Conservation (phyloP, 805 yeast species). For the Saccharomycopsis sp. region DNA sequence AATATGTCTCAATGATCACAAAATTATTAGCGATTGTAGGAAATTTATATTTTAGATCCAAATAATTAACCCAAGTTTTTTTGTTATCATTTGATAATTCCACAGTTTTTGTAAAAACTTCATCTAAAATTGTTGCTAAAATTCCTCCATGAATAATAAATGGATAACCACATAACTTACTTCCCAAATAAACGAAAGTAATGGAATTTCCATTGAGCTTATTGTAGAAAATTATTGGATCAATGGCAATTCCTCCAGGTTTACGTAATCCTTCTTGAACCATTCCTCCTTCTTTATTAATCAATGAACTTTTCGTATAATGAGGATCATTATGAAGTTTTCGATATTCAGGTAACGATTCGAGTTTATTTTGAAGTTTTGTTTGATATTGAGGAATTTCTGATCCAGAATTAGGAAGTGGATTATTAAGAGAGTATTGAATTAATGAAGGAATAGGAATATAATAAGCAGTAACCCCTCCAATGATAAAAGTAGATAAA, state of each 20-base stretch:
- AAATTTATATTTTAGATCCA: constrained; percentile 44
- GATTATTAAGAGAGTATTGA: constrained; percentile 20
- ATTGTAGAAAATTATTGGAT: constrained; percentile 49
- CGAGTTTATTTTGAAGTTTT: constrained; percentile 37
- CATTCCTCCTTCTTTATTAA: constrained; percentile 34
- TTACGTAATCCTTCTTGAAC: constrained; percentile 24
- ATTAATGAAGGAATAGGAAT: constrained; percentile 27
- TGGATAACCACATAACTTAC: constrained; percentile 76
- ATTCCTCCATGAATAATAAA: constrained; percentile 85
- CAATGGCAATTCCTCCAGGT: constrained; percentile 62
- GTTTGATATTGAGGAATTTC: constrained; percentile 23
- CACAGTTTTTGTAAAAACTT: constrained; percentile 50
- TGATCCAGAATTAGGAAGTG: constrained; percentile 20
- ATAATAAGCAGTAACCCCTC: constrained; percentile 27
- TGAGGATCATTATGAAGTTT: constrained; percentile 29
- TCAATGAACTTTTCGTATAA: constrained; percentile 30
- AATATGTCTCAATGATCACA: constrained; percentile 49
- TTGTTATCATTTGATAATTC: constrained; percentile 21
- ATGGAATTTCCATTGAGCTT: constrained; percentile 46
- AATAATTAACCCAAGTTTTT: constrained; percentile 18
- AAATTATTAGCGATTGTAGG: constrained; percentile 79
- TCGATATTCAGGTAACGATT: constrained; percentile 41
- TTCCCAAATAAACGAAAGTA: constrained; percentile 67
- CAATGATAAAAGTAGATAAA: constrained; percentile 25
- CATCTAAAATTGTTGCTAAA: constrained; percentile 70